A percentile compares a stretch with the other conserved stretches of the same genome.
phyloP scores from a whole-genome alignment of 768 basidiomycete genomes.

The Hemileccinum rubropunctum region DNA sequence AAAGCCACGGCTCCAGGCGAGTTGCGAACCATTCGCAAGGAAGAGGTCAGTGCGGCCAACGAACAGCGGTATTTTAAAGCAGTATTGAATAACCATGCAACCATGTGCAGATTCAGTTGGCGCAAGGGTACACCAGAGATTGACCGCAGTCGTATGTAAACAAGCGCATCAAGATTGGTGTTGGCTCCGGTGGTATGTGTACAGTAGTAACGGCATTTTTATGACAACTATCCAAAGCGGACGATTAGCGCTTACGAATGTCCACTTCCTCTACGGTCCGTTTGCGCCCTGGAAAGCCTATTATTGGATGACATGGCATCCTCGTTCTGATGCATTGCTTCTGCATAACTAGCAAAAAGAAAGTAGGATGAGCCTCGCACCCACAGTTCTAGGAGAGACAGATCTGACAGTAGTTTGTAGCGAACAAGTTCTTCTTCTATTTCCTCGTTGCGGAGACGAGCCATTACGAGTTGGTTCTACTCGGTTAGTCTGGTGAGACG shows the following conservation, averaged over 20 bases:
- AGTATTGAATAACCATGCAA: background rate
- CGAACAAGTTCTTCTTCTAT: conserved; percentile 91
- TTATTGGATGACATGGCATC: conserved; percentile 68
- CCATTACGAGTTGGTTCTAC: conserved; percentile 88
- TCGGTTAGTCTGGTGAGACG: conserved; percentile 23
- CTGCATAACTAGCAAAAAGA: conserved; percentile 46
- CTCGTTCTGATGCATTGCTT: conserved; percentile 75
- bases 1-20: conserved; percentile 69
- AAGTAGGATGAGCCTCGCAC: background rate
- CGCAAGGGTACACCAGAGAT: conserved; percentile 8
- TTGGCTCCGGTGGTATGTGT: conserved; percentile 15
- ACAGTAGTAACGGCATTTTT: background rate
- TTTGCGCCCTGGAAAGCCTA: conserved; percentile 44
- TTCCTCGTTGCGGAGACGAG: conserved; percentile 87
- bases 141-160: conserved; percentile 5
- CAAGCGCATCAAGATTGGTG: conserved; percentile 1
- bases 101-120: conserved; percentile 13
- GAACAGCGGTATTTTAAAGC: background rate
- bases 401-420: conserved; percentile 78
- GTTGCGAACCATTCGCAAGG: conserved; percentile 65
- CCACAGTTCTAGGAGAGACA: background rate
- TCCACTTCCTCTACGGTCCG: conserved; percentile 17
- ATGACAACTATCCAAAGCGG: background rate
- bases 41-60: conserved; percentile 68
- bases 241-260: conserved; percentile 3